Conservation (phyloP, 148 eudicot species). For the Limonium bicolor region DNA sequence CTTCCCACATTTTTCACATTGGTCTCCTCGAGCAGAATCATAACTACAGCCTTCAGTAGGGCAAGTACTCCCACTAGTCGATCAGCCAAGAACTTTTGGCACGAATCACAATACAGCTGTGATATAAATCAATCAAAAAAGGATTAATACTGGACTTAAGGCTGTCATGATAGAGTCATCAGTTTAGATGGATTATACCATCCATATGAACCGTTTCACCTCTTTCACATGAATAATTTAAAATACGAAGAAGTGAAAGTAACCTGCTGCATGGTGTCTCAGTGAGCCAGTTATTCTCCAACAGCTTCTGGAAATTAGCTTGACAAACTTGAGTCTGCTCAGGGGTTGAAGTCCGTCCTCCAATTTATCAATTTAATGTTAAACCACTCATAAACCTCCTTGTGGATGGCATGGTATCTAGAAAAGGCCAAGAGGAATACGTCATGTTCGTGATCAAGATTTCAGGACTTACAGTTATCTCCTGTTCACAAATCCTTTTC, state of each 20-base stretch:
- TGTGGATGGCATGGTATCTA: conserved; percentile 82
- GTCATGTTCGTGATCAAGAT: no score
- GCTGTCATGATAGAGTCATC: neutral
- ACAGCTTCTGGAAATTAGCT: conserved; percentile 47
- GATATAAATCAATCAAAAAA: conserved; percentile 3
- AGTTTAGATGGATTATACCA: neutral
- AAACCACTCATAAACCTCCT: conserved; percentile 75
- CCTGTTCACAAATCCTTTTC: no score
- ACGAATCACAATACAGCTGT: conserved; percentile 76
- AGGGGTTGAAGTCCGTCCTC: conserved; percentile 79
- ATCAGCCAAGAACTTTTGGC: conserved; percentile 66
- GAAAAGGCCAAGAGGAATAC: conserved; percentile 1
- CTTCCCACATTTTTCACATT: conserved; percentile 82
- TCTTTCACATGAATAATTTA: neutral
- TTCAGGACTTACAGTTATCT: no score
- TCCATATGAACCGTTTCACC: neutral
- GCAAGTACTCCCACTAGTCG: conserved; percentile 70
- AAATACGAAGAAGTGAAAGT: neutral
- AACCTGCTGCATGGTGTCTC: conserved; percentile 90
- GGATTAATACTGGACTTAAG: neutral
- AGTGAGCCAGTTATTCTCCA: conserved; percentile 67
- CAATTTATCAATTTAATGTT: conserved; percentile 65
- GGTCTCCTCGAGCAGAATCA: conserved; percentile 89
- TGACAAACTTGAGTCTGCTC: conserved; percentile 83
- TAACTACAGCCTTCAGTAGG: conserved; percentile 72